Base-by-base conservation (phyloP, 768 basidiomycete species). In the Gelatoporia subvermispora region DNA sequence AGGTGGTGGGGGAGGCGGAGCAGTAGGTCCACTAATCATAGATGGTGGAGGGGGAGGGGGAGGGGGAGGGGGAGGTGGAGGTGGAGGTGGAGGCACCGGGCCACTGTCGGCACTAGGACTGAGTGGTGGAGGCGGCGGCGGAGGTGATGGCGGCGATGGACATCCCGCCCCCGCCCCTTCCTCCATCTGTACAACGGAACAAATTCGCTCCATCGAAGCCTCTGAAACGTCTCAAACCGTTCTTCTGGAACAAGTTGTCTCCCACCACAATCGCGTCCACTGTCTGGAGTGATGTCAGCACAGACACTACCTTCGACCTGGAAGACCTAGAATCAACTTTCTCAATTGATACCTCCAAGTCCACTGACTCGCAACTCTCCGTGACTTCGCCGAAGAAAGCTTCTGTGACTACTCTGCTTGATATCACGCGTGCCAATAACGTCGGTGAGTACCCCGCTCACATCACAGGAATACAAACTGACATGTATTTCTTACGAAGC, bases 231-330 rank as follows among this genome's bases (percentile, higher is more conserved):
- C 63, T 90, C 44, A 85, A 87, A 64, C 88, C 93, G 2, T 93
- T 96, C 71, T 92, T 92, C 64, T 95, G 93, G 93, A 85, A 82
- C 54, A 94, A 95, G 57, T 52, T 93, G 4, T 68, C 74, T n/a
- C 62, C 61, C 11, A 55, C 71, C 7, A 60, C 68, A 4, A 55
- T 75, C 3, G 52, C 56, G 3, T 58, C 74, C 7, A 87, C 87
- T 1, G 74, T 97, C 9, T 97, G 91, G 90, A 73, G 71, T 43
- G 84, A 88, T 23, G 51, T 79, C 9, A 58, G 67, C 3, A n/a
- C 62, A 0, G 59, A 65, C 11, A 53, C 76, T 1, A 51, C 70
- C 3, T 71, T 92, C 39, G 74, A 82, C 47, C 62, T 93, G 55
- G 72, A 74, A 3, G 92, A 93, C 59, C 68, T 97, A 23, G 85